These are phyloP conservation scores for Penicillium italicum DNA, from an alignment of 2,329 filamentous ascomycete species.

Conservation along the genomic window DNA sequence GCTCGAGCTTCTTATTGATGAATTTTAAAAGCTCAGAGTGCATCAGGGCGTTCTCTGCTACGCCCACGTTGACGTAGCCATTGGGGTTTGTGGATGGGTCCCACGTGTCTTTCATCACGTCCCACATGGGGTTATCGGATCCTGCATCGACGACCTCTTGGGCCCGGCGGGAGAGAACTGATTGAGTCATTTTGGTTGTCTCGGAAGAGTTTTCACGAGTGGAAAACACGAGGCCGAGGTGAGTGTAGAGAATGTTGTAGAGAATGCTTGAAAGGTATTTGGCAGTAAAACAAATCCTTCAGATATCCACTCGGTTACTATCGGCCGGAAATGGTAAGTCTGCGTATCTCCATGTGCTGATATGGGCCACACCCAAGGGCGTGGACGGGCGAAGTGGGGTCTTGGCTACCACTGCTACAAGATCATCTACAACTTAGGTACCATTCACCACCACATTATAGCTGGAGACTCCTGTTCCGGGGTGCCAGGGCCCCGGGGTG, in stretches of 20 bases:
- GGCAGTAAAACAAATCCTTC: not conserved
- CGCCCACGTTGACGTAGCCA: conserved; percentile 51
- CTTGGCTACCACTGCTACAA: too few relatives aligned
- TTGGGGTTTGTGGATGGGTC: conserved; percentile 34
- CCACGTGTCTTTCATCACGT: conserved; percentile 47
- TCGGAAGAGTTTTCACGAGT: not conserved
- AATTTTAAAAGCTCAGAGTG: conserved; percentile 45
- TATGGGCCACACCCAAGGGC: not conserved
- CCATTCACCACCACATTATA: not conserved
- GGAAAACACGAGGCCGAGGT: not conserved
- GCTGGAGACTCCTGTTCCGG: not conserved
- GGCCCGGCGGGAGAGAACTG: conserved; percentile 15
- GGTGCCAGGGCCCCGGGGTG: not conserved
- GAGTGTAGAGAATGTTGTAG: not conserved
- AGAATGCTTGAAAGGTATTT: not conserved
- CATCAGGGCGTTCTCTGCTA: conserved; percentile 55
- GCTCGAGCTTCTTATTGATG: conserved; percentile 39
- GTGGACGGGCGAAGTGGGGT: not conserved
- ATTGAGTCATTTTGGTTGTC: not conserved
- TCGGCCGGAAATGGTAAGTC: not conserved
- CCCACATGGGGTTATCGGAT: conserved; percentile 37
- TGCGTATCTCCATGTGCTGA: not conserved
- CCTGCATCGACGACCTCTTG: conserved; percentile 9
- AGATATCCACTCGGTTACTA: not conserved
- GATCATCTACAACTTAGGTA: not conserved